Percentiles rank a stretch among this genome's conserved stretches.
phyloP scores from a whole-genome alignment of 768 basidiomycete species.

The Podaxis rugospora region DNA sequence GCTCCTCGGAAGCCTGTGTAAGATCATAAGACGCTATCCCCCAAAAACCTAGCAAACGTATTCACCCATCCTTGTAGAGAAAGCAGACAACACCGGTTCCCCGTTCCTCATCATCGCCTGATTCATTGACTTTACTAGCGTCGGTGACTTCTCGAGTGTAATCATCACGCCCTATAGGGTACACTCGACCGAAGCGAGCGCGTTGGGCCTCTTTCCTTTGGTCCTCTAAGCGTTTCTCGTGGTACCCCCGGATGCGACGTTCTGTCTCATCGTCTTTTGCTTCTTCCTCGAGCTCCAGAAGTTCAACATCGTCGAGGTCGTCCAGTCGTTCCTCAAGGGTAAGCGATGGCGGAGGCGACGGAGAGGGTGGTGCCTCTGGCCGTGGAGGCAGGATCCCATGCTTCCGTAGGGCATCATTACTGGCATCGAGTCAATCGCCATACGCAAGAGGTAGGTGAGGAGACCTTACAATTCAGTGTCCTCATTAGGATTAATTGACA shows the following conservation, averaged over 20 bases:
- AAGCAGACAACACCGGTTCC: constrained; percentile 95
- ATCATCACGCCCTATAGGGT: constrained; percentile 88
- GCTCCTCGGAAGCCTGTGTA: constrained; percentile 68
- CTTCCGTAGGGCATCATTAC: constrained; percentile 91
- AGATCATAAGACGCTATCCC: neutral
- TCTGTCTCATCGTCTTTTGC: constrained; percentile 72
- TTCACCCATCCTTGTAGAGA: constrained; percentile 93
- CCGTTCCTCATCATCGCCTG: constrained; percentile 56
- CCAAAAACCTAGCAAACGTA: constrained; percentile 1
- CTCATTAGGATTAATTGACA: constrained; percentile 80
- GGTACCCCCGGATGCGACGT: constrained; percentile 63
- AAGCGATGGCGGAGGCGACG: constrained; percentile 80
- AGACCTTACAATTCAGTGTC: constrained; percentile 90
- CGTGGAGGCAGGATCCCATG: constrained; percentile 86
- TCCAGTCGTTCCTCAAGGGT: constrained; percentile 64
- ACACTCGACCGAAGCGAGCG: constrained; percentile 77
- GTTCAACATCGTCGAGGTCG: constrained; percentile 56
- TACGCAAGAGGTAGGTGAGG: neutral
- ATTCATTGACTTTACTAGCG: constrained; percentile 69
- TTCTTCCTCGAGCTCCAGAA: constrained; percentile 69
- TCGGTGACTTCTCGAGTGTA: constrained; percentile 96
- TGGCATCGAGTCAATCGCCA: constrained; percentile 25
- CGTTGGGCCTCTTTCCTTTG: constrained; percentile 51
- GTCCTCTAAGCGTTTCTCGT: constrained; percentile 60
- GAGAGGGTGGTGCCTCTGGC: constrained; percentile 56